Evolutionary conservation across 495 filamentous ascomycete species (phyloP).

Genomic region (Hypomontagnella monticulosa): DNA sequence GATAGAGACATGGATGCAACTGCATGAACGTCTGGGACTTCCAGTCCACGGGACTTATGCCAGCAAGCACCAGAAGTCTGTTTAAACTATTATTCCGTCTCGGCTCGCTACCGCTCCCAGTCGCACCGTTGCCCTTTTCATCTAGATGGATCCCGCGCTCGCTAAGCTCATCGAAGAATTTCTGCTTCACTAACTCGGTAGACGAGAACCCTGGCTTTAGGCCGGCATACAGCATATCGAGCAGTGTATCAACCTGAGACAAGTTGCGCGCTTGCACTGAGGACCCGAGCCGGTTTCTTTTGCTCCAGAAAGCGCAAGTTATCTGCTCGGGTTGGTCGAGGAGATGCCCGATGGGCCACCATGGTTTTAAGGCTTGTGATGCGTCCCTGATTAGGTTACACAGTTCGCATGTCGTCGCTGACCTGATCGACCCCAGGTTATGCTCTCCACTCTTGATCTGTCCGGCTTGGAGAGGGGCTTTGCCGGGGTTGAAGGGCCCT

Average conservation of each 20-base stretch:
- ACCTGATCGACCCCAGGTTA: constrained; percentile 19
- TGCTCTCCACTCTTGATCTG: constrained; percentile 20
- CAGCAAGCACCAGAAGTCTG: background rate
- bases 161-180: background rate
- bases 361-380: constrained; percentile 15
- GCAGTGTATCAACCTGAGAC: constrained; percentile 1
- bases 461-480: constrained; percentile 5
- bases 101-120: background rate
- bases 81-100: constrained; percentile 10
- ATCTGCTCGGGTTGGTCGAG: constrained; percentile 18
- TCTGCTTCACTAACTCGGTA: background rate
- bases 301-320: constrained; percentile 24
- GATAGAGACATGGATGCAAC: constrained; percentile 20
- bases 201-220: background rate
- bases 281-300: constrained; percentile 15
- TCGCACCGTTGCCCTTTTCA: background rate
- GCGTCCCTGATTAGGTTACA: constrained; percentile 4
- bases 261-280: background rate
- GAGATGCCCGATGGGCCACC: constrained; percentile 23
- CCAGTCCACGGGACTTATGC: constrained; percentile 9
- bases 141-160: background rate
- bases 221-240: constrained; percentile 13
- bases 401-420: constrained; percentile 10
- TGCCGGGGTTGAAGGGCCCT: constrained; percentile 17
- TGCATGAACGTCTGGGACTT: constrained; percentile 17